Evolutionary conservation across 805 yeast species (phyloP).

Genomic region (Candida michaelii): DNA sequence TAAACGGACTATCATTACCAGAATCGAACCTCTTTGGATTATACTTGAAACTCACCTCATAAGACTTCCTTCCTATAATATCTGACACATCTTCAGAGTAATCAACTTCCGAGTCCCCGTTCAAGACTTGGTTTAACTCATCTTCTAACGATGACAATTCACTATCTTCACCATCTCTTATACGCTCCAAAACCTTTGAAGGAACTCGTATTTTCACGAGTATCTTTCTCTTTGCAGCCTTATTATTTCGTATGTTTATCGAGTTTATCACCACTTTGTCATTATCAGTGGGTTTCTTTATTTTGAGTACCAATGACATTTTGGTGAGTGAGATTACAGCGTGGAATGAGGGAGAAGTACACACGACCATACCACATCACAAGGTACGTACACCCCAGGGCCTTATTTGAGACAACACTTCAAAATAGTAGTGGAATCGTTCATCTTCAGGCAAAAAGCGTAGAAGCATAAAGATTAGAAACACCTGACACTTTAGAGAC

Average conservation of each 20-base stretch:
- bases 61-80: neutral
- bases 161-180: neutral
- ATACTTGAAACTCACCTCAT: neutral
- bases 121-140: constrained; percentile 18
- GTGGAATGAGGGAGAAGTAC: too few species aligned
- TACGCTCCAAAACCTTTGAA: neutral
- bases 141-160: constrained; percentile 18
- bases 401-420: too few species aligned
- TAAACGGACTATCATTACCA: neutral
- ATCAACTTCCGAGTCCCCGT: too few species aligned
- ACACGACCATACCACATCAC: too few species aligned
- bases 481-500: too few species aligned
- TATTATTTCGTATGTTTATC: neutral
- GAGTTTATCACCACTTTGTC: constrained; percentile 2
- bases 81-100: too few species aligned
- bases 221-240: neutral
- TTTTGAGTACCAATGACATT: constrained; percentile 8
- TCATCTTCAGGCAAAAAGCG: too few species aligned
- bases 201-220: constrained; percentile 9
- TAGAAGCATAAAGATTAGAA: too few species aligned
- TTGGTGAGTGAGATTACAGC: neutral
- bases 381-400: too few species aligned
- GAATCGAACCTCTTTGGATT: neutral
- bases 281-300: neutral
- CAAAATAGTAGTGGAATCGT: too few species aligned